phyloP scores from a whole-genome alignment of 169 alveolate genomes.

The Theileria equi region DNA sequence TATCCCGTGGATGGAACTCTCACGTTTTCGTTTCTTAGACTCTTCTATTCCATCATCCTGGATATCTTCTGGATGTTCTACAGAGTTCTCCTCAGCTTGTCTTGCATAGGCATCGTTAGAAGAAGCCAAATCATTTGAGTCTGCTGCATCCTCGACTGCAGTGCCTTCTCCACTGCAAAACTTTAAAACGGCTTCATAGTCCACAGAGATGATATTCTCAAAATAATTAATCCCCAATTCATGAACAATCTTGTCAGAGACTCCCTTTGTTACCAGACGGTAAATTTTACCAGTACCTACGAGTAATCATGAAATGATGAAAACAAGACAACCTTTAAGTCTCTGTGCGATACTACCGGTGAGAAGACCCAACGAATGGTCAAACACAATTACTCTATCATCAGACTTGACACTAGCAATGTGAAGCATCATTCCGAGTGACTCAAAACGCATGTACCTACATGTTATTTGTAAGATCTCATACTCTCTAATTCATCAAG shows the following conservation, averaged over 20 bases:
- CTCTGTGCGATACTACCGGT: slow-evolving; percentile 57
- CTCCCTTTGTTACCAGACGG: slow-evolving; percentile 57
- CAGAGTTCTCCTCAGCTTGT: neutral
- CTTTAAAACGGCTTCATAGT: slow-evolving; percentile 7
- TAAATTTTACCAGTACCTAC: slow-evolving; percentile 56
- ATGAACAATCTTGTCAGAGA: slow-evolving; percentile 59
- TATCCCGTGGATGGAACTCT: slow-evolving; percentile 28
- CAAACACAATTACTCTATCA: slow-evolving; percentile 40
- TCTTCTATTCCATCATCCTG: neutral
- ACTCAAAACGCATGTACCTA: slow-evolving; percentile 39
- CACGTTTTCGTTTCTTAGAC: neutral
- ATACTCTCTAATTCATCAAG: neutral
- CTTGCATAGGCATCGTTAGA: neutral
- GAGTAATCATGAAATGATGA: neutral
- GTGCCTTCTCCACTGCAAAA: neutral
- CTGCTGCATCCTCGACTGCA: neutral
- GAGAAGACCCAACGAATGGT: slow-evolving; percentile 53
- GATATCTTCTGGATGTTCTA: neutral
- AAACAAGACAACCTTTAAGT: slow-evolving; percentile 15
- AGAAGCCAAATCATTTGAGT: neutral
- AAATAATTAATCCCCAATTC: slow-evolving; percentile 47
- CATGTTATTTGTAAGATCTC: neutral
- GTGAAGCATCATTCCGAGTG: slow-evolving; percentile 56
- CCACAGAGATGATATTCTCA: slow-evolving; percentile 49
- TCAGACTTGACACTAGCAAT: slow-evolving; percentile 16